Base-by-base conservation (phyloP, 345 rosid genomes). In the Citrus unshiu region DNA sequence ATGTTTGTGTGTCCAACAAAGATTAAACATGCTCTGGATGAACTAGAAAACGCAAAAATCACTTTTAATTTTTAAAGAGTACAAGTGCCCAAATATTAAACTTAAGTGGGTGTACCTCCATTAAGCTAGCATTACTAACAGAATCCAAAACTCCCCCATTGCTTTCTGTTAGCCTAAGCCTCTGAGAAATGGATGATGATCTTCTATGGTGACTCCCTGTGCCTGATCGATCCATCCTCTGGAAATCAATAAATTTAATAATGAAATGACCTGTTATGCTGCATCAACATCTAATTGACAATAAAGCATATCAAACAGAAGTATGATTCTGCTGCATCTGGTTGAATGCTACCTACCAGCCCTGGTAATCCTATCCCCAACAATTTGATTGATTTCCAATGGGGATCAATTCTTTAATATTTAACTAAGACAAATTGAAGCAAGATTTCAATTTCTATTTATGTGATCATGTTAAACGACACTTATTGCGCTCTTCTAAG, bases 191-290 rank as follows among this genome's bases (percentile, higher is more conserved):
- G 40, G 92, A 90, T 2, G 93, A 81, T 19, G 90, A 61, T 91
- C 95, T 89, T 91, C 93, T 89, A 69, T 89, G 92, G 69, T 89
- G 92, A 83, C 92, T 87, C 65, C 92, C 90, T 24, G 88, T 89
- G 76, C 97, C 99, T 64, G 98, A 91, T 76, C 90, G 89, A 79
- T 96, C 98, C 89, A 88, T 86, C 84, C 97, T 90, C 97, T 94
- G 78, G 81, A 84, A 84, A 82, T 73, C 1, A 43, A 82, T 82
- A 9, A 81, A 74, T 40, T 57, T 78, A 78, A 62, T 27, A 49
- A 70, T 8, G 67, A 61, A 73, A 24, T 22, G 34, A 83, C 60
- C 27, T 64, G 69, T 39, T 69, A 0, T 25, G 14, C 70, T 57
- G 56, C 10, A 77, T 16, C 61, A 49, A 73, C 57, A 61, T 22